Base-by-base conservation (phyloP, 1,284 basidiomycete species). In the Laetiporus sulphureus region DNA sequence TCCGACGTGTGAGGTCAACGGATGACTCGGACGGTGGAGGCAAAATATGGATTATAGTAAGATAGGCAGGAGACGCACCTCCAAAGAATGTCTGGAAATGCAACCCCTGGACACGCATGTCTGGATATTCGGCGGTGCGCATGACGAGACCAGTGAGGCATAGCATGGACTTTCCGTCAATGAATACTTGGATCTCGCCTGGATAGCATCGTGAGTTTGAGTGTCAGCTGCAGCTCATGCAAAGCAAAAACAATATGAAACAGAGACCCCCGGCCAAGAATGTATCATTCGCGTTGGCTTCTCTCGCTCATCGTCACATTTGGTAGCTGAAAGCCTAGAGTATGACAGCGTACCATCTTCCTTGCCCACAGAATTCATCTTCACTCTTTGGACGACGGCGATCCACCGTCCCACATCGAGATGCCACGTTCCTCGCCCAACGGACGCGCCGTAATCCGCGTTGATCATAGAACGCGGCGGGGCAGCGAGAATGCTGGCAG, bases 21-120 rank as follows among this genome's bases (percentile, higher is more conserved):
- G n/a, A n/a, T n/a, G n/a, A n/a, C n/a, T n/a, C n/a, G n/a, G n/a
- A n/a, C n/a, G n/a, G n/a, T n/a, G n/a, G n/a, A n/a, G n/a, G n/a
- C n/a, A n/a, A n/a, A n/a, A n/a, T n/a, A n/a, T n/a, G n/a, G n/a
- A n/a, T n/a, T n/a, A n/a, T n/a, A n/a, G n/a, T n/a, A n/a, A n/a
- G n/a, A n/a, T n/a, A n/a, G n/a, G n/a, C n/a, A n/a, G n/a, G n/a
- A n/a, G 18, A 55, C 66, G 30, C 45, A 78, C 79, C 79, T 44
- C 81, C 83, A 46, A 87, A 88, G 66, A 87, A 88, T 2, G 82
- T 86, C 60, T 85, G 75, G 40, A 82, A 77, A 54, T 82, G 79
- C 54, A 77, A 67, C 3, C 79, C 79, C 38, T 73, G 73, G 32
- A 82, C 68, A 33, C 57, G 63, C 2, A 68, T 65, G 2, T 62